Base-by-base conservation (phyloP, 2,329 filamentous ascomycete genomes). In the Xylaria arbuscula region DNA sequence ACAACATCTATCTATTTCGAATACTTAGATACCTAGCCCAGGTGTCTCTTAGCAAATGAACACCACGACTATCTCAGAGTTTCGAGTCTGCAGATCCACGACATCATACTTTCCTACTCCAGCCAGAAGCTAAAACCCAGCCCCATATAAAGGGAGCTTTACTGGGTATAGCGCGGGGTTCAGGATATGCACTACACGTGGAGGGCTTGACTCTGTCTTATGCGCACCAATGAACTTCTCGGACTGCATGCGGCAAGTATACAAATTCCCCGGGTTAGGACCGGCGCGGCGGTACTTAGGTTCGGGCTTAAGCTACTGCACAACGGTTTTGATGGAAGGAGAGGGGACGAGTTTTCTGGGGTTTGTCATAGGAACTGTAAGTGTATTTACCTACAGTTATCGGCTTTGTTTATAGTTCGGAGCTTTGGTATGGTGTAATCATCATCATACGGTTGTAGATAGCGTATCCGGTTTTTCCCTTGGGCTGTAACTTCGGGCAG, bases 151-250 rank as follows among this genome's bases (percentile, higher is more conserved):
- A 45, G 15, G 2, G 19, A 10, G 45, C 17, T 19, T 47, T n/a
- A 22, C n/a, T 53, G 13, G 56, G 63, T 38, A 36, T 53, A 58
- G 64, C 58, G 59, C 53, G 53, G 50, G 50, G 38, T 47, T 24
- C 6, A 34, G 13, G 24, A 17, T 53, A 28, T 34, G 28, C 28
- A 28, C 28, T 28, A 28, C 28, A 5, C 28, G 5, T 28, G 28
- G 28, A 28, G 28, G 28, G 28, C 17, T 4, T 53, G 17, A 22
- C 40, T 45, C 5, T 45, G 7, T 8, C 6, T 9, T 53, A 55
- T 62, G 62, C 66, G 66, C 62, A 32, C 66, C 62, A 65, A 65
- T 65, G 34, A 24, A 24, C 56, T 42, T 34, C 32, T 9, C n/a
- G 9, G 22, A 28, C 24, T 24, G 24, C 10, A 34, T 22, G 6